Conservation (phyloP, 495 filamentous ascomycete genomes). For the Penicillium herquei region DNA sequence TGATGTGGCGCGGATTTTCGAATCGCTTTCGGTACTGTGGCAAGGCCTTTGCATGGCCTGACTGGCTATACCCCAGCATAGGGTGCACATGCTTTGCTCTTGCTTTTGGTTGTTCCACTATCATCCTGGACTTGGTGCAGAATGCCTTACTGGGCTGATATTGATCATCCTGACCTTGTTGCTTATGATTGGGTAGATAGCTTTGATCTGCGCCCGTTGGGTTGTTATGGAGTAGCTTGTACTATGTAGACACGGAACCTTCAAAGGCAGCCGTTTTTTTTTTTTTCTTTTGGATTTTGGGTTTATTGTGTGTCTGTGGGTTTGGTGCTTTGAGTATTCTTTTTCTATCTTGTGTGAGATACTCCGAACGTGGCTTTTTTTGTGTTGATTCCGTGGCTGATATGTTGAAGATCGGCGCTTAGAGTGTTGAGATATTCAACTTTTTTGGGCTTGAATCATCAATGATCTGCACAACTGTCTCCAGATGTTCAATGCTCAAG, state of each 20-base stretch:
- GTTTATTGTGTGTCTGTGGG: too few relatives aligned
- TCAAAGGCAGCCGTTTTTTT: too few relatives aligned
- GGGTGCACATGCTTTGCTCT: not conserved
- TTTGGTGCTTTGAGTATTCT: too few relatives aligned
- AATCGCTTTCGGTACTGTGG: slow-evolving; percentile 10
- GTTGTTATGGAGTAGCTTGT: not conserved
- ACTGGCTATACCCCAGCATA: slow-evolving; percentile 10
- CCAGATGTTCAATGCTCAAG: too few relatives aligned
- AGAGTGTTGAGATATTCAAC: not conserved
- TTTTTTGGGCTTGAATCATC: not conserved
- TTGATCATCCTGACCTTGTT: not conserved
- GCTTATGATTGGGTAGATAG: too few relatives aligned
- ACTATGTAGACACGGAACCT: too few relatives aligned
- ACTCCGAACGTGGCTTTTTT: too few relatives aligned
- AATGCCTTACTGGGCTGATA: not conserved
- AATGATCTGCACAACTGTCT: not conserved
- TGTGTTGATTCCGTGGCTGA: not conserved
- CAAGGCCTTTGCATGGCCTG: slow-evolving; percentile 8
- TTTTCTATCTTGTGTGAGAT: too few relatives aligned
- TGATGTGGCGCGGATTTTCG: not conserved
- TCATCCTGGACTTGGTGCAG: not conserved
- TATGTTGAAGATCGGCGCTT: slow-evolving; percentile 1
- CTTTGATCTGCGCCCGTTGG: not conserved
- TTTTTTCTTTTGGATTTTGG: too few relatives aligned
- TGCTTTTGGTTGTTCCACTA: too few relatives aligned